Percentiles rank a stretch among this genome's conserved stretches.
Evolutionary conservation across 139 green algal genomes (phyloP).

Genomic region (Ostreobium quekettii): DNA sequence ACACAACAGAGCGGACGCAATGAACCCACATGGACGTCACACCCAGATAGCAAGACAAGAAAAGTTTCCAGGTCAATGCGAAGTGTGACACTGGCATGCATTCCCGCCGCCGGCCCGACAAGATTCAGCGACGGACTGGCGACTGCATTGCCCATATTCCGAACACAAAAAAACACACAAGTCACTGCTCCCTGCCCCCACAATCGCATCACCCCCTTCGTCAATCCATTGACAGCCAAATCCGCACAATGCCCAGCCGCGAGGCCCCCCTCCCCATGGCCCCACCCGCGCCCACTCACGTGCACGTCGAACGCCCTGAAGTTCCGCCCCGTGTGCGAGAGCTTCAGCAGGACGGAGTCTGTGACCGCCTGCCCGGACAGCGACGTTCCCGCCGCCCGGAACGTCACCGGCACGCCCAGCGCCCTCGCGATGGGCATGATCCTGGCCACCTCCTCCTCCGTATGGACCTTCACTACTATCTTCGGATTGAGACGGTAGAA

Average conservation of each 20-base stretch:
- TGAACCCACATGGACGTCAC: no score
- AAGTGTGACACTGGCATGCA: no score
- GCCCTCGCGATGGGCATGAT: conserved; percentile 80
- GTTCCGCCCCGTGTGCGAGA: conserved; percentile 91
- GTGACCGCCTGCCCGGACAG: conserved; percentile 88
- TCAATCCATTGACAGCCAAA: not conserved
- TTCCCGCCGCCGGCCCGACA: no score
- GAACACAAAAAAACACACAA: not conserved
- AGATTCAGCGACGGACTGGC: no score
- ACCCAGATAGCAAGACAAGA: no score
- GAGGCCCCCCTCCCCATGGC: not conserved
- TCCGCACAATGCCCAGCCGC: not conserved
- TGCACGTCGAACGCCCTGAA: conserved; percentile 88
- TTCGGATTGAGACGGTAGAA: conserved; percentile 93
- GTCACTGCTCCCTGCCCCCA: not conserved
- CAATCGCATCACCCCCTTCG: not conserved
- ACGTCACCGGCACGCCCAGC: conserved; percentile 87
- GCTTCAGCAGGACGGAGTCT: conserved; percentile 91
- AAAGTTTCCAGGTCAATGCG: no score
- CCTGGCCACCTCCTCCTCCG: conserved; percentile 74
- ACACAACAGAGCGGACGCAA: no score
- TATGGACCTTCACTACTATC: conserved; percentile 75
- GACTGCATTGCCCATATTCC: no score
- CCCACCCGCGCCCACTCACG: conserved; percentile 31
- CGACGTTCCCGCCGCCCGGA: conserved; percentile 87